A percentile compares a stretch with the other conserved stretches of the same genome.
phyloP scores from a whole-genome alignment of 106 monocot species.

The Dendrobium huoshanense region DNA sequence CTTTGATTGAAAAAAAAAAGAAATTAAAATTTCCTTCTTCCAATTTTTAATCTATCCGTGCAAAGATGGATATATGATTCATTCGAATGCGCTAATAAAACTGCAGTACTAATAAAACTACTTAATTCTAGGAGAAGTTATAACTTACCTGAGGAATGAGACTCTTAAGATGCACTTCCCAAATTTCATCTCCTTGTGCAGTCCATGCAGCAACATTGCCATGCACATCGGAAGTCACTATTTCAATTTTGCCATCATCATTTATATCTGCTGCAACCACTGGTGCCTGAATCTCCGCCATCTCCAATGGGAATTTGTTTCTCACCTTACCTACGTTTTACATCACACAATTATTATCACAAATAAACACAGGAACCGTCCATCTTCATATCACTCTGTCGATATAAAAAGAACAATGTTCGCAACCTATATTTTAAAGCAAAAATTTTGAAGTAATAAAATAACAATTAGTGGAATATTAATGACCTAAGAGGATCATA shows the following conservation, averaged over 20 bases:
- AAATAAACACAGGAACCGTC: not conserved
- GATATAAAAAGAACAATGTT: not conserved
- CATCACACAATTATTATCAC: constrained; percentile 2
- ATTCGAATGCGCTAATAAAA: no score
- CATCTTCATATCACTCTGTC: not conserved
- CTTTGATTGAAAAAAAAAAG: no score
- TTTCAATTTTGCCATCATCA: constrained; percentile 98
- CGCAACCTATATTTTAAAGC: not conserved
- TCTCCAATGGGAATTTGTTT: constrained; percentile 86
- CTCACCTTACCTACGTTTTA: constrained; percentile 63
- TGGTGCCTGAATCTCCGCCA: constrained; percentile 92
- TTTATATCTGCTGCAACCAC: constrained; percentile 91
- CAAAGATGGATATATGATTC: no score
- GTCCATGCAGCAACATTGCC: constrained; percentile 99
- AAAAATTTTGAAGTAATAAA: not conserved
- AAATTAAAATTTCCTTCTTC: no score
- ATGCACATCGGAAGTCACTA: constrained; percentile 84
- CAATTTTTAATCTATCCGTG: no score
- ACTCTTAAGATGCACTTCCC: constrained; percentile 97
- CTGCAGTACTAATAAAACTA: no score
- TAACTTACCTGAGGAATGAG: constrained; percentile 80
- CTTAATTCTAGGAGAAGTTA: no score
- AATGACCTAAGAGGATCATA: not conserved
- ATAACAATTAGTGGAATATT: not conserved
- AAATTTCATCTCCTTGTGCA: constrained; percentile 77